phyloP scores from a whole-genome alignment of 306 rosid species.

The peach (Prunus persica) region Prunus_persica_NCBIv2 NC_034014.1:8539501-8540000 shows the following conservation, averaged over 20 bases:
- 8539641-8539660: too few species aligned
- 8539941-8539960: background rate
- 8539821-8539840: background rate
- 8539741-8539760: too few species aligned
- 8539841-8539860: background rate
- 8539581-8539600: too few species aligned
- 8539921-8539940: background rate
- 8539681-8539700: rapidly evolving
- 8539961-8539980: background rate
- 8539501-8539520: too few species aligned
- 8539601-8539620: too few species aligned
- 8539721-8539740: rapidly evolving
- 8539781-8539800: background rate
- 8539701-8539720: rapidly evolving
- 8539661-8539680: rapidly evolving
- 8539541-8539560: too few species aligned
- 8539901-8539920: background rate
- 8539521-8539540: too few species aligned
- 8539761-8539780: rapidly evolving
- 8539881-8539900: too few species aligned
- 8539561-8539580: too few species aligned
- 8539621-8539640: too few species aligned
- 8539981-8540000: background rate
- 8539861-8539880: background rate
- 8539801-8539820: too few species aligned